Evolutionary conservation across 2,329 filamentous ascomycete species (phyloP), one percentile per base, ranked within the genome.

Genomic region (Verticillium nonalfalfae): DNA sequence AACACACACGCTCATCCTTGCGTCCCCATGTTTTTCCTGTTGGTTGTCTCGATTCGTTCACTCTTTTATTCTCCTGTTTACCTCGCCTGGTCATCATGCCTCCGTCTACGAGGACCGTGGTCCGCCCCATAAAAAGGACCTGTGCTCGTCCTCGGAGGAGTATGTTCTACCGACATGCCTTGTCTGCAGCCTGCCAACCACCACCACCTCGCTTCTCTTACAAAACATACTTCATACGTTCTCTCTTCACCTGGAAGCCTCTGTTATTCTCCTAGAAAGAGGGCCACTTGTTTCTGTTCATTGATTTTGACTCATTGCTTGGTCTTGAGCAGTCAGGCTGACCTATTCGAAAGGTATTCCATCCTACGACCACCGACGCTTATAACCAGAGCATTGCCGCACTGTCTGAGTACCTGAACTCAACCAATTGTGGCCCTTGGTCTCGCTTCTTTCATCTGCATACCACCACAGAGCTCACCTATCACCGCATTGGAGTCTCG

Each of bases 121-220:
- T 58, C 38, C 13, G 39, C 57, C 57, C 57, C 57, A 58, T 58
- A 58, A 58, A 58, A 58, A 40, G 57, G 56, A 5, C 38, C 38
- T 33, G 34, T 50, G 57, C 35, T 34, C 57, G 21, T 58, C 40
- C 38, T 36, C 15, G 10, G 26, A 58, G 26, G 26, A 50, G 45
- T 18, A 7, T 52, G 45, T 52, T 52, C 33, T 31, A 9, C 38
- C 38, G 36, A 39, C 57, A 31, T 35, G 50, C 57, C 33, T 58
- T 21, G 50, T 40, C 38, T 58, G 14, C 57, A 34, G 26, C 26
- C 26, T 31, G 26, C n/a, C 57, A 33, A 31, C 13, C 38, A 10
- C 57, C 56, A 36, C 26, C 35, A 58, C 26, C 36, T 40, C n/a
- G 35, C 33, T 58, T 50, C 57, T 31, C 57, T 7, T 21, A 4